Base-by-base conservation (phyloP, 2,329 filamentous ascomycete species). In the Botrytis aclada region DNA sequence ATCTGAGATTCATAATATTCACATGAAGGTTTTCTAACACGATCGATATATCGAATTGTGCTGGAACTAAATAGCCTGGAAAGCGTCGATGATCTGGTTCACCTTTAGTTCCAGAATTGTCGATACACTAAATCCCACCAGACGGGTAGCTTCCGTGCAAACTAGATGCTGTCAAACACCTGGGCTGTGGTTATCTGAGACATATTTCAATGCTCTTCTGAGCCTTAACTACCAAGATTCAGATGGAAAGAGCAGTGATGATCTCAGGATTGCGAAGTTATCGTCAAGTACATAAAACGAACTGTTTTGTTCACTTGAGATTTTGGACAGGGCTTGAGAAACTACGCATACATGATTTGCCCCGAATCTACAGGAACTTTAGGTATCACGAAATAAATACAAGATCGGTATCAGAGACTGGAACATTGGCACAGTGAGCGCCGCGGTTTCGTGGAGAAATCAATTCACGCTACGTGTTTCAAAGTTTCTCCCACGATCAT, bases 201-300 rank as follows among this genome's bases (percentile, higher is more conserved):
- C 54, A 62, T 45, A n/a, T 34, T 34, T 34, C 43, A 54, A 45
- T 45, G 25, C 39, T 45, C 29, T 37, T 20, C 10, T 45, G 20
- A n/a, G 14, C 29, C n/a, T n/a, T 4, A n/a, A n/a, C 20, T n/a
- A 25, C 37, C 22, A 22, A 62, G 47, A 70, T 22, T 18, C 51
- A 85, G 81, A 2, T 89, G 85, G 86, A 89, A 93, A 0, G 90
- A 90, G 0, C 83, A 25, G 91, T 88, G 54, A 89, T 81, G 0
- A 90, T 88, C 0, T 89, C 81, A 0, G 91, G 90, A 79, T 93
- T 91, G 74, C 87, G 82, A 1, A 88, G 80, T 91, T 91, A 93
- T 0, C 91, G 91, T 70, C 88, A 77, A 43, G 85, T 85, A 18
- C 82, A 83, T 2, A 93, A 81, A 2, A 92, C 79, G 0, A 86